phyloP scores from a whole-genome alignment of 2,329 filamentous ascomycete genomes.

The Apiospora saccharicola region DNA sequence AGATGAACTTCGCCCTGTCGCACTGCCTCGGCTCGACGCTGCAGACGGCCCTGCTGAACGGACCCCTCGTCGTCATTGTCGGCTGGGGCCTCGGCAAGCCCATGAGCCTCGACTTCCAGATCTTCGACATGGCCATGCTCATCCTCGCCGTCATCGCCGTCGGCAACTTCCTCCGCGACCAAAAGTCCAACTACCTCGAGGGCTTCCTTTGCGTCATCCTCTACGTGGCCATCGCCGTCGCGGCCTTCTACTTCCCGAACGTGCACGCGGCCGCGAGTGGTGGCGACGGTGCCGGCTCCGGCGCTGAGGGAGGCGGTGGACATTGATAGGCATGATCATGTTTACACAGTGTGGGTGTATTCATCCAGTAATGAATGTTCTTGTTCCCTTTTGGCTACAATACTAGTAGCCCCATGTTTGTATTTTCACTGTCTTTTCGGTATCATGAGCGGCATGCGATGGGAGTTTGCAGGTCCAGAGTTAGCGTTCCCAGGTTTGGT shows the following conservation, averaged over 20 bases:
- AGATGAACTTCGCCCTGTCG: slow-evolving; percentile 85
- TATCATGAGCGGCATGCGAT: not conserved
- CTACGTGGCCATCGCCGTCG: slow-evolving; percentile 67
- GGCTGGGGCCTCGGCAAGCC: slow-evolving; percentile 77
- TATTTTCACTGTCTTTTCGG: not conserved
- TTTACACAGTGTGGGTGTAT: too few relatives aligned
- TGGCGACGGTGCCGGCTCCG: not conserved
- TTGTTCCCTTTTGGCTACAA: not conserved
- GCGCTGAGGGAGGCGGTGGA: not conserved
- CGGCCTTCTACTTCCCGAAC: slow-evolving; percentile 65
- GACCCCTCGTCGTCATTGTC: slow-evolving; percentile 81
- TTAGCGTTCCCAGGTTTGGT: not conserved
- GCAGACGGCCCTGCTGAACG: slow-evolving; percentile 89
- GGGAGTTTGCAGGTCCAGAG: not conserved
- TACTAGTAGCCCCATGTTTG: not conserved
- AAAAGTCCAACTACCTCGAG: slow-evolving; percentile 91
- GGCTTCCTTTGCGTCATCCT: slow-evolving; percentile 79
- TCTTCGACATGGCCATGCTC: slow-evolving; percentile 84
- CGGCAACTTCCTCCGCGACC: slow-evolving; percentile 85
- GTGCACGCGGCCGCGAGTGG: not conserved
- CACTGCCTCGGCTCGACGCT: slow-evolving; percentile 88
- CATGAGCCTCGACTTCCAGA: slow-evolving; percentile 85
- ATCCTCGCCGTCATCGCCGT: slow-evolving; percentile 87
- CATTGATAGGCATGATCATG: not conserved
- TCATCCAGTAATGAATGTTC: not conserved